Base-by-base conservation (phyloP, 1,284 basidiomycete genomes). In the Abortiporus biennis region DNA sequence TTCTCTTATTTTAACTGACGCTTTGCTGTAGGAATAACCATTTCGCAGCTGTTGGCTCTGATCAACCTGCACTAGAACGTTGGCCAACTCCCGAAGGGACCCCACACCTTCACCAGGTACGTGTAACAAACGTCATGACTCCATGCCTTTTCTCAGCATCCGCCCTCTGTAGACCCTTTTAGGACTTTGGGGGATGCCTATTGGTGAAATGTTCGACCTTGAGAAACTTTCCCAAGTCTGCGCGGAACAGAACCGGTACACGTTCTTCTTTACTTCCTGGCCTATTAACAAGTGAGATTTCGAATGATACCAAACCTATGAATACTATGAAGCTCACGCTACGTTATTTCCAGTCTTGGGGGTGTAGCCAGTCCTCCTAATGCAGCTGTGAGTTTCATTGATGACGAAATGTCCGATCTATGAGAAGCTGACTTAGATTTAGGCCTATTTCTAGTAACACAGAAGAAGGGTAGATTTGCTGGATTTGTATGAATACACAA, bases 211-310 rank as follows among this genome's bases (percentile, higher is more conserved):
- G 48, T 84, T 85, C 55, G 81, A 85, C 57, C 62, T 84, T 25
- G 80, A 85, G 55, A 69, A 69, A 44, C 62, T 85, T 2, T 72
- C 79, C 11, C 61, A 72, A 44, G 64, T 66, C 1, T 84, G 79
- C 53, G 71, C 70, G 6, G 69, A 73, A 48, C 73, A 71, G 1
- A 70, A 71, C 3, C 62, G 80, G 51, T 82, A 82, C 55, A 80
- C 76, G 6, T 84, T 85, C 60, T 85, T 83, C 64, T 80, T 84
- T 59, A 71, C 79, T 0, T 85, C 81, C 3, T 85, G 80, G 82
- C 80, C 82, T 1, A 59, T 85, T 52, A 74, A 82, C 52, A 74
- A 83, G 80, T 82, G 54, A 55, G 78, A 61, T 5, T 12, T 40
- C 32, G 24, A 13, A 33, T 30, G 8, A 38, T 8, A 13, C 6